phyloP scores from a whole-genome alignment of 2,329 filamentous ascomycete genomes.

The Cladosporium sp. region DNA sequence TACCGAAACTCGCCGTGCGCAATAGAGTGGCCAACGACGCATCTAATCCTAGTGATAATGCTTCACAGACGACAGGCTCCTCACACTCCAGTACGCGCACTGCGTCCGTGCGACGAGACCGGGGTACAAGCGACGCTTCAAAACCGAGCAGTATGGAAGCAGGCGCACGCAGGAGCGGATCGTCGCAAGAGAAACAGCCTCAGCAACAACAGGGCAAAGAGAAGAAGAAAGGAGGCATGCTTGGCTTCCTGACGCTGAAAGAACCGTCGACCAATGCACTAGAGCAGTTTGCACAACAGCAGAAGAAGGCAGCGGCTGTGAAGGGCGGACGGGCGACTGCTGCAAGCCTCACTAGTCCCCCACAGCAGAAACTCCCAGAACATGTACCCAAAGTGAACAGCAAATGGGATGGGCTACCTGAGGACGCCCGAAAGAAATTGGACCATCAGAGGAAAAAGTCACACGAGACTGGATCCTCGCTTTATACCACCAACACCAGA shows the following conservation, averaged over 20 bases:
- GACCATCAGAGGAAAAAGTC: not conserved
- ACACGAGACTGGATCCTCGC: not conserved
- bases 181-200: conserved; percentile 1
- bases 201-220: conserved; percentile 10
- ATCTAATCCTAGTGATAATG: not conserved
- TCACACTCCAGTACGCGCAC: not conserved
- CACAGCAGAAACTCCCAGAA: conserved; percentile 44
- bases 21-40: conserved; percentile 7
- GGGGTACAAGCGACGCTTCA: conserved; percentile 7
- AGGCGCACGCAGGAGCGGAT: not conserved
- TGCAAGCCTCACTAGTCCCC: conserved; percentile 35
- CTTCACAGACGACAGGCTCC: not conserved
- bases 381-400: conserved; percentile 51
- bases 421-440: conserved; percentile 22
- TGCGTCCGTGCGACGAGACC: not conserved
- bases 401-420: conserved; percentile 52
- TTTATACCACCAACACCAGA: not conserved
- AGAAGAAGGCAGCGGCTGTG: conserved; percentile 31
- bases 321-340: conserved; percentile 21
- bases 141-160: conserved; percentile 5
- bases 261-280: conserved; percentile 47
- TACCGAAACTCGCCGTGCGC: conserved; percentile 24
- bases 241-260: conserved; percentile 46
- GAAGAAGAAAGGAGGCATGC: conserved; percentile 36
- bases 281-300: conserved; percentile 42